Percentiles rank a stretch among this genome's conserved stretches.
Conservation (phyloP, 176 grass and related monocot genomes). For the Bolboschoenus planiculmis region DNA sequence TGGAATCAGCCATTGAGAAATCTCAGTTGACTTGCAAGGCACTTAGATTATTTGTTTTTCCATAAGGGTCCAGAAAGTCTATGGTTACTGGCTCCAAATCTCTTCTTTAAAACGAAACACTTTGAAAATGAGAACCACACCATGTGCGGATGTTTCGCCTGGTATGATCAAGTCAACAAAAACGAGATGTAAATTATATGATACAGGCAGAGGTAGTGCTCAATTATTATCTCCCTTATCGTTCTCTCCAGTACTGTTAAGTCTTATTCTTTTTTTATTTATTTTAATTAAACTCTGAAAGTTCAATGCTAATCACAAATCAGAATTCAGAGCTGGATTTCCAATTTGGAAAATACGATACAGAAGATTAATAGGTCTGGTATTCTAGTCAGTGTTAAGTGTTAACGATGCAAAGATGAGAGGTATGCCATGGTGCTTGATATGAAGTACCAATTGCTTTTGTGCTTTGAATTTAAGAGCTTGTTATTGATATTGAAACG, state of each 20-base stretch:
- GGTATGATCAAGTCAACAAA: background rate
- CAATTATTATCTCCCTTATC: background rate
- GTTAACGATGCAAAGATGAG: no score
- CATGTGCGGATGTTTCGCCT: background rate
- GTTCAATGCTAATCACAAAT: background rate
- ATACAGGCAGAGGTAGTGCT: background rate
- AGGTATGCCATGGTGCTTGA: no score
- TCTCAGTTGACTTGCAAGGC: constrained; percentile 5
- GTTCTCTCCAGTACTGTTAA: background rate
- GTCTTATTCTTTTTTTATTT: no score
- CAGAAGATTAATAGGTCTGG: no score
- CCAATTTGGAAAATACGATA: background rate
- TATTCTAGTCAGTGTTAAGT: no score
- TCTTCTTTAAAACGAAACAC: background rate
- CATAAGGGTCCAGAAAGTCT: no score
- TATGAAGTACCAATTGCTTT: no score
- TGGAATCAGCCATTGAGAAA: background rate
- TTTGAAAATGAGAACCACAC: constrained; percentile 1
- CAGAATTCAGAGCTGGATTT: background rate
- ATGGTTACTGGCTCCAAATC: background rate
- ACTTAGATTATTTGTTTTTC: no score
- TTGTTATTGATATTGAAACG: no score
- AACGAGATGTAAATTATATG: background rate
- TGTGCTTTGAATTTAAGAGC: no score
- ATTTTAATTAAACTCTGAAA: background rate